A percentile compares a stretch with the other conserved stretches of the same genome.
phyloP scores from a whole-genome alignment of 805 yeast species.

The Metschnikowia drakensbergensis region DNA sequence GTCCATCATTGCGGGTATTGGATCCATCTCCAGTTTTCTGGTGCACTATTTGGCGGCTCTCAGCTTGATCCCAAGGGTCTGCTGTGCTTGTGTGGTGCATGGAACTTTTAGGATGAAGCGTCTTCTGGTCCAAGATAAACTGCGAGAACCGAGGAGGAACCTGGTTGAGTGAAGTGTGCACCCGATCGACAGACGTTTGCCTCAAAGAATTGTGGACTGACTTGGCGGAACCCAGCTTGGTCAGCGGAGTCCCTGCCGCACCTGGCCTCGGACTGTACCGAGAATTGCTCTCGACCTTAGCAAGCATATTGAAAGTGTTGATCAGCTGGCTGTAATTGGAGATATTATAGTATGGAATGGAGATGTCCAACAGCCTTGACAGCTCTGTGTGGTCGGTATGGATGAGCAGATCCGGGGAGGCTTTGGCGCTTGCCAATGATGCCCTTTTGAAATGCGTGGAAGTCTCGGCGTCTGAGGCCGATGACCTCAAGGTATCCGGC shows the following conservation, averaged over 20 bases:
- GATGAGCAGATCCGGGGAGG: slow-evolving; percentile 7
- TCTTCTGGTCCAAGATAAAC: slow-evolving; percentile 35
- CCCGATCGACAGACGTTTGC: neutral
- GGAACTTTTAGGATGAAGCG: slow-evolving; percentile 5
- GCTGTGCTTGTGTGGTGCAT: neutral
- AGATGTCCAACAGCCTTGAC: slow-evolving; percentile 9
- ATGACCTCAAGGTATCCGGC: neutral
- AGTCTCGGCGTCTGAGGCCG: neutral
- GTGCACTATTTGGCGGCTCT: neutral
- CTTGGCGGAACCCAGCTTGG: neutral
- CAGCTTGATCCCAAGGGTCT: neutral
- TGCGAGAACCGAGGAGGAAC: slow-evolving; percentile 41
- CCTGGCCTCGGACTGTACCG: neutral
- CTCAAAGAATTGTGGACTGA: neutral
- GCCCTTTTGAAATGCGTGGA: neutral
- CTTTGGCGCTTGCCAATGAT: neutral
- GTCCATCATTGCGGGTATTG: neutral
- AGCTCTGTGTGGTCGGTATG: slow-evolving; percentile 10
- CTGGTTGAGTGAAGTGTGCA: slow-evolving; percentile 22
- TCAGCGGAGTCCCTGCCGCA: neutral
- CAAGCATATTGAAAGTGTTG: slow-evolving; percentile 15
- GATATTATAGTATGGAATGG: slow-evolving; percentile 11
- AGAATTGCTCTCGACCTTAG: slow-evolving; percentile 27
- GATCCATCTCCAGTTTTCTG: neutral
- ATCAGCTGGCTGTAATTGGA: slow-evolving; percentile 14